Conservation (phyloP, 768 basidiomycete genomes). For the Pleurotus tuoliensis region DNA sequence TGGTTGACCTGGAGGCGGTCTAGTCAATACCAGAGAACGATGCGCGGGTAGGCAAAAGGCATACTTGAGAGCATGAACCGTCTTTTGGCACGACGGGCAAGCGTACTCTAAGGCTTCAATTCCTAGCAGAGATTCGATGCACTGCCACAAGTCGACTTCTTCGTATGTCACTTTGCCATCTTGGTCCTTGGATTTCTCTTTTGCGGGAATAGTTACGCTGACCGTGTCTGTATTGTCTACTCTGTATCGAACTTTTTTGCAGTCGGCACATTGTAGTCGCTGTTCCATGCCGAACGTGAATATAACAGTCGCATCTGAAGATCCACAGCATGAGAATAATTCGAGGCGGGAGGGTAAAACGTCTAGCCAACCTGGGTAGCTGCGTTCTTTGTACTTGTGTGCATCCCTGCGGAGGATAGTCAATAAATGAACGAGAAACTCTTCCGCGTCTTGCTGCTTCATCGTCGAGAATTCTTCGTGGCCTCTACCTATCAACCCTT, state of each 20-base stretch:
- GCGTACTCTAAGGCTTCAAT: slow-evolving; percentile 73
- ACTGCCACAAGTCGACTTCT: slow-evolving; percentile 55
- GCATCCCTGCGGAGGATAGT: slow-evolving; percentile 66
- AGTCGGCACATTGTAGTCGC: slow-evolving; percentile 75
- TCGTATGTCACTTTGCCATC: slow-evolving; percentile 65
- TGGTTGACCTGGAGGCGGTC: slow-evolving; percentile 51
- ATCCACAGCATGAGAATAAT: neutral
- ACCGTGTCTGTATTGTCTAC: slow-evolving; percentile 72
- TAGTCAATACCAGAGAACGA: slow-evolving; percentile 1
- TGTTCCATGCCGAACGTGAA: slow-evolving; percentile 88
- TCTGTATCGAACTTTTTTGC: slow-evolving; percentile 78
- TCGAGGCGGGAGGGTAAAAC: neutral
- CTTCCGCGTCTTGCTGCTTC: slow-evolving; percentile 95
- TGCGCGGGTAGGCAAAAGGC: slow-evolving; percentile 17
- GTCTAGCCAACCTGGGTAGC: slow-evolving; percentile 22
- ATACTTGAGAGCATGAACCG: slow-evolving; percentile 71
- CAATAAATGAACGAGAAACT: slow-evolving; percentile 84
- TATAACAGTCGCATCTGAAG: slow-evolving; percentile 62
- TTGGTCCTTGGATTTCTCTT: slow-evolving; percentile 46
- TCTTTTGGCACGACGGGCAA: slow-evolving; percentile 71
- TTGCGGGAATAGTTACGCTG: slow-evolving; percentile 76
- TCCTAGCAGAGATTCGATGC: slow-evolving; percentile 56
- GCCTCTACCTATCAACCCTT: slow-evolving; percentile 85
- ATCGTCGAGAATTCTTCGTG: slow-evolving; percentile 95
- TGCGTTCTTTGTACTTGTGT: slow-evolving; percentile 42